Evolutionary conservation across 306 rosid species (phyloP).

Genomic region (Begonia loranthoides): DNA sequence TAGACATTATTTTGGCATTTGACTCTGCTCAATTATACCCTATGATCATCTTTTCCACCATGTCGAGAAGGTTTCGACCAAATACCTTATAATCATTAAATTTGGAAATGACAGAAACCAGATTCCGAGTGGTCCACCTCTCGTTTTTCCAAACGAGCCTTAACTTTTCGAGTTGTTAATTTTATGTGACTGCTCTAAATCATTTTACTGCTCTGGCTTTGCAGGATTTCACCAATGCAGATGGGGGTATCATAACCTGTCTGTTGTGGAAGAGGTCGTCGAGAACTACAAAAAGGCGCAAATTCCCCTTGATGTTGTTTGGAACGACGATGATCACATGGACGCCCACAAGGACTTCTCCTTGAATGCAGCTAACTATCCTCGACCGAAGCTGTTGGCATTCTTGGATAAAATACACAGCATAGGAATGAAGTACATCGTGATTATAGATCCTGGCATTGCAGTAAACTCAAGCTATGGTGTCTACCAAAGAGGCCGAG

Average conservation of each 20-base stretch:
- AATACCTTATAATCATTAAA: too few relatives aligned
- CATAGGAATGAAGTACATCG: slow-evolving; percentile 84
- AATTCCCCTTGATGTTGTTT: slow-evolving; percentile 91
- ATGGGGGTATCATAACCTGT: slow-evolving; percentile 97
- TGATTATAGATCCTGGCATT: slow-evolving; percentile 85
- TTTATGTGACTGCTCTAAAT: too few relatives aligned
- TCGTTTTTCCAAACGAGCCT: too few relatives aligned
- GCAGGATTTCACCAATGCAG: slow-evolving; percentile 96
- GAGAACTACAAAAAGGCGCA: slow-evolving; percentile 68
- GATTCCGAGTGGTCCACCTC: too few relatives aligned
- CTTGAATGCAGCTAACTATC: slow-evolving; percentile 49
- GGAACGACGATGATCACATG: slow-evolving; percentile 98
- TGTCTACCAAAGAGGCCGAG: slow-evolving; percentile 61
- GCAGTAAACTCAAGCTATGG: slow-evolving; percentile 61
- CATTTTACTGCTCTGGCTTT: slow-evolving; percentile 9
- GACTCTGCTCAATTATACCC: too few relatives aligned
- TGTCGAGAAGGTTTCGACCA: too few relatives aligned
- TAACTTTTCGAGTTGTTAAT: too few relatives aligned
- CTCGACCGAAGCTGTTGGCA: slow-evolving; percentile 71
- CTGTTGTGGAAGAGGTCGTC: slow-evolving; percentile 91
- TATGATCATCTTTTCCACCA: too few relatives aligned
- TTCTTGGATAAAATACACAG: slow-evolving; percentile 72
- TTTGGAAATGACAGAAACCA: too few relatives aligned
- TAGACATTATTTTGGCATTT: too few relatives aligned
- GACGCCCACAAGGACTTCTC: slow-evolving; percentile 82